Conservation (phyloP, 768 basidiomycete species). For the Tricholoma sp. region DNA sequence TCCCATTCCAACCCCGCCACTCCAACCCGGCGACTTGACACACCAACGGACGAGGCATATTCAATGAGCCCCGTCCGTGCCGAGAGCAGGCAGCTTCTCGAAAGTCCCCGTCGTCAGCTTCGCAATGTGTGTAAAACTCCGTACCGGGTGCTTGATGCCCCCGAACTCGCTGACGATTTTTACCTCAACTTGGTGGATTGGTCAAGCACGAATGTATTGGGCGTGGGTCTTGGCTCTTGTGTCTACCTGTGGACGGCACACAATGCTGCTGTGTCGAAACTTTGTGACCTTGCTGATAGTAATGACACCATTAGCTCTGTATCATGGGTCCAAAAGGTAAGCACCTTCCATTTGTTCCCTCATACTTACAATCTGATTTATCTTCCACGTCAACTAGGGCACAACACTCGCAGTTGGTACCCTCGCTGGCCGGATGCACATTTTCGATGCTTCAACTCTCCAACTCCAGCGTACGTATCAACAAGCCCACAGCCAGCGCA, state of each 20-base stretch:
- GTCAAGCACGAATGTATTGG: slow-evolving; percentile 92
- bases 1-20: slow-evolving; percentile 49
- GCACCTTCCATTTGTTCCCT: neutral
- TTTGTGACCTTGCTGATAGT: slow-evolving; percentile 73
- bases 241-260: slow-evolving; percentile 98
- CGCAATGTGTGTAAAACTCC: slow-evolving; percentile 91
- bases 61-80: slow-evolving; percentile 86
- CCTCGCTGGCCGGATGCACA: slow-evolving; percentile 80
- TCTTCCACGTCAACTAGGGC: slow-evolving; percentile 38
- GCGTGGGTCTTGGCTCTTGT: slow-evolving; percentile 85
- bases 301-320: slow-evolving; percentile 81
- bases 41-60: slow-evolving; percentile 84
- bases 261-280: slow-evolving; percentile 85
- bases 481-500: slow-evolving; percentile 81
- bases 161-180: slow-evolving; percentile 96
- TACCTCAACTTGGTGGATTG: slow-evolving; percentile 98
- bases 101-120: slow-evolving; percentile 76
- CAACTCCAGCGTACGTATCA: slow-evolving; percentile 76
- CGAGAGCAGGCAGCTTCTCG: slow-evolving; percentile 75
- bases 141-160: slow-evolving; percentile 95
- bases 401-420: slow-evolving; percentile 92
- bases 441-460: slow-evolving; percentile 85
- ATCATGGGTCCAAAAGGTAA: slow-evolving; percentile 82
- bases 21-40: slow-evolving; percentile 65
- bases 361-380: neutral